phyloP scores from a whole-genome alignment of 2,329 filamentous ascomycete genomes.

The Colletotrichum gloeosporioides region DNA sequence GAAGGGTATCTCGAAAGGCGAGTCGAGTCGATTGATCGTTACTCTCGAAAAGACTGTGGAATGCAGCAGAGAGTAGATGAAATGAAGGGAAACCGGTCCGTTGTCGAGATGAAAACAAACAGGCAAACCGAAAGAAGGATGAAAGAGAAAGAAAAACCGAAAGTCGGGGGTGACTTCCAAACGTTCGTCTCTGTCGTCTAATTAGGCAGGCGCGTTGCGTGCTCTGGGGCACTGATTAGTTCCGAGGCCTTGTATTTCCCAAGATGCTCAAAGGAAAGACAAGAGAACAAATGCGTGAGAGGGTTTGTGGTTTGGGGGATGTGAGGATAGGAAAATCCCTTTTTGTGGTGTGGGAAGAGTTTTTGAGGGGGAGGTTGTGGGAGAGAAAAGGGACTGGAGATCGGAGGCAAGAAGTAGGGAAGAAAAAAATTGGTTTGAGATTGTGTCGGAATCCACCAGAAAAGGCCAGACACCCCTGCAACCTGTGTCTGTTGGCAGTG shows the following conservation, averaged over 20 bases:
- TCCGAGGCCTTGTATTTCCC: constrained; percentile 32
- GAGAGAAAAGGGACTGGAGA: constrained; percentile 30
- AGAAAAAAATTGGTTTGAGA: constrained; percentile 38
- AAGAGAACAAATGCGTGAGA: constrained; percentile 39
- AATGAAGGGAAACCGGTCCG: constrained; percentile 25
- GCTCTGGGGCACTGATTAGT: constrained; percentile 23
- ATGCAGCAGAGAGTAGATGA: constrained; percentile 8
- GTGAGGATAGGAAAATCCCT: constrained; percentile 24
- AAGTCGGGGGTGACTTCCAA: constrained; percentile 29
- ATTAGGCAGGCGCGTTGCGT: constrained; percentile 23
- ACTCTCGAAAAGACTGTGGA: constrained; percentile 34
- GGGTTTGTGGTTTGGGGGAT: constrained; percentile 27
- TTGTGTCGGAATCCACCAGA: constrained; percentile 30
- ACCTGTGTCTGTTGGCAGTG: constrained; percentile 5
- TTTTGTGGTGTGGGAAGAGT: constrained; percentile 32
- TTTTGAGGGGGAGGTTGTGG: constrained; percentile 25
- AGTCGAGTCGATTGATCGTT: constrained; percentile 13
- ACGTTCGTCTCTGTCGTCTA: constrained; percentile 36
- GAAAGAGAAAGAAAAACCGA: constrained; percentile 27
- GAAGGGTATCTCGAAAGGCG: constrained; percentile 11
- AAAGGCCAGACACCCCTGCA: constrained; percentile 33
- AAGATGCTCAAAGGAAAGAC: constrained; percentile 54
- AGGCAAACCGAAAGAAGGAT: constrained; percentile 21
- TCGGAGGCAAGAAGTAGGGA: constrained; percentile 34
- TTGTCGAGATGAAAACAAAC: constrained; percentile 20